These are phyloP conservation scores for Russula compacta DNA, from an alignment of 768 basidiomycete species.

Conservation along the genomic window DNA sequence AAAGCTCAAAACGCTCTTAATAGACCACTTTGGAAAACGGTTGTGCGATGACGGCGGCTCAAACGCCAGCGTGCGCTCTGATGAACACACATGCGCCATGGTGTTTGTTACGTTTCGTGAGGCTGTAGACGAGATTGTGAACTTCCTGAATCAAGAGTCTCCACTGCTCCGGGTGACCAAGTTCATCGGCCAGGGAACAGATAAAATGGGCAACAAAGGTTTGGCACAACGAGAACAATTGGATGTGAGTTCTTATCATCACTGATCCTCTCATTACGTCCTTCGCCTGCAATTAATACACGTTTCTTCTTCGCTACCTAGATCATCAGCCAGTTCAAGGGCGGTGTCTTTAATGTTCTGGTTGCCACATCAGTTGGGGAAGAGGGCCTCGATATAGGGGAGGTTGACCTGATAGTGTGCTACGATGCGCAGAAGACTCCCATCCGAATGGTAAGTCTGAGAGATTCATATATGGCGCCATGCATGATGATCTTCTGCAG, in stretches of 20 bases:
- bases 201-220: conserved; percentile 81
- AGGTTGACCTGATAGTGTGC: conserved; percentile 91
- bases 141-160: conserved; percentile 60
- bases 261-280: background rate
- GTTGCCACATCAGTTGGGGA: conserved; percentile 97
- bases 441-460: conserved; percentile 75
- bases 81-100: conserved; percentile 65
- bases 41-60: conserved; percentile 24
- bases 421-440: conserved; percentile 96
- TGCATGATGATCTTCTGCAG: conserved; percentile 32
- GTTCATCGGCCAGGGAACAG: conserved; percentile 86
- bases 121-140: conserved; percentile 86
- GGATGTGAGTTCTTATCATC: conserved; percentile 41
- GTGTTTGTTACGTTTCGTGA: conserved; percentile 89
- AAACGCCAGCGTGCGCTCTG: conserved; percentile 8
- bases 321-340: conserved; percentile 84
- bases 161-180: conserved; percentile 74
- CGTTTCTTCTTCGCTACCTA: conserved; percentile 26
- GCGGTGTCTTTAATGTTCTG: conserved; percentile 80
- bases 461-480: background rate
- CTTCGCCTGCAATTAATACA: background rate
- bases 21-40: conserved; percentile 68
- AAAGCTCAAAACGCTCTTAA: conserved; percentile 57
- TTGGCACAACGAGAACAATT: conserved; percentile 88
- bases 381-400: conserved; percentile 97